Percentiles rank a stretch among this genome's conserved stretches.
These are phyloP conservation scores for Dactylellina parvicollis DNA, from an alignment of 2,329 filamentous ascomycete species.

Conservation along the genomic window DNA sequence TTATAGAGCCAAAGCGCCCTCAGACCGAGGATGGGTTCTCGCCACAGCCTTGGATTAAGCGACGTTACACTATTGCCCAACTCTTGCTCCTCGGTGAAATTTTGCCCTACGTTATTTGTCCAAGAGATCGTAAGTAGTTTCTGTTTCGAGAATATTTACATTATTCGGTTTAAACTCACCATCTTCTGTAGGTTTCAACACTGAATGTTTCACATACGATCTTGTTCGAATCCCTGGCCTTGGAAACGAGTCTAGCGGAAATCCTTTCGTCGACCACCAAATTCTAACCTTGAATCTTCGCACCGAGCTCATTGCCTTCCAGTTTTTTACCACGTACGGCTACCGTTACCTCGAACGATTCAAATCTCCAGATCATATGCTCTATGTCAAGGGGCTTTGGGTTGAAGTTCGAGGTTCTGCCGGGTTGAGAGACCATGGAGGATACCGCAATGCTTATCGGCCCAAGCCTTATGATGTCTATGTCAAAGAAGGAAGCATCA, in stretches of 20 bases:
- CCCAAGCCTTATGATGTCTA: slow-evolving; percentile 43
- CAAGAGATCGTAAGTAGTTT: slow-evolving; percentile 40
- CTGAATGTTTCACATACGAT: slow-evolving; percentile 44
- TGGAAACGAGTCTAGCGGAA: slow-evolving; percentile 47
- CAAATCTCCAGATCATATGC: slow-evolving; percentile 36
- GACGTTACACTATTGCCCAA: slow-evolving; percentile 49
- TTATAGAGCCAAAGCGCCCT: slow-evolving; percentile 24
- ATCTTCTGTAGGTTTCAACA: slow-evolving; percentile 34
- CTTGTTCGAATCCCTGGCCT: slow-evolving; percentile 48
- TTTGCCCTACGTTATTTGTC: slow-evolving; percentile 44
- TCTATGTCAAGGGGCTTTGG: slow-evolving; percentile 48
- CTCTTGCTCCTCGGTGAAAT: slow-evolving; percentile 48
- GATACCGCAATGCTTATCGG: slow-evolving; percentile 52
- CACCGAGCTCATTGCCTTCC: slow-evolving; percentile 46
- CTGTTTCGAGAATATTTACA: background rate
- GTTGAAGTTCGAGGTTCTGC: slow-evolving; percentile 52
- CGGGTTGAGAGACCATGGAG: slow-evolving; percentile 49
- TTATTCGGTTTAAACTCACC: background rate
- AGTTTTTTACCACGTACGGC: slow-evolving; percentile 43
- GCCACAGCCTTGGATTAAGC: slow-evolving; percentile 47
- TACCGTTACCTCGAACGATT: slow-evolving; percentile 53
- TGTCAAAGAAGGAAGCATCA: slow-evolving; percentile 44
- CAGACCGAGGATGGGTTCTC: slow-evolving; percentile 48
- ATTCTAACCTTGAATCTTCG: slow-evolving; percentile 48
- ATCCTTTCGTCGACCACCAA: slow-evolving; percentile 46